Evolutionary conservation across 495 filamentous ascomycete genomes (phyloP).

Genomic region (Hypoxylon lienhwacheense): DNA sequence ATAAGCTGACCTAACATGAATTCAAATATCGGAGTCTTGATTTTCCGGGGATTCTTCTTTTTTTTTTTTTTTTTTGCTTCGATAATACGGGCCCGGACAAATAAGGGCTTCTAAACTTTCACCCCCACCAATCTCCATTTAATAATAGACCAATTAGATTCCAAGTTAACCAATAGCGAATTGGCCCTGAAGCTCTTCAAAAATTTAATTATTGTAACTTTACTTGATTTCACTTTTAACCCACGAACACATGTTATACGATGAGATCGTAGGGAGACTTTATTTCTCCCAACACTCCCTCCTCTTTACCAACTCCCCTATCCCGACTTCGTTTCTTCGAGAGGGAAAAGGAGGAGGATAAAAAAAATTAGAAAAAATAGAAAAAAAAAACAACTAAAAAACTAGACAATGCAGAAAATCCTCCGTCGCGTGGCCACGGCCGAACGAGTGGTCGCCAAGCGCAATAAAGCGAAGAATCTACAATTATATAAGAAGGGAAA

Average conservation of each 20-base stretch:
- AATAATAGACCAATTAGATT: too few relatives aligned
- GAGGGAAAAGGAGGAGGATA: neutral
- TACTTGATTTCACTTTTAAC: neutral
- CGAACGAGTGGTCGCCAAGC: constrained; percentile 61
- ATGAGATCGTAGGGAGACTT: constrained; percentile 1
- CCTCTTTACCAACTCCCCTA: neutral
- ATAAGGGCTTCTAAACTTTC: too few relatives aligned
- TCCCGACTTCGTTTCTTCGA: neutral
- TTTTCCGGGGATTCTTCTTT: constrained; percentile 11
- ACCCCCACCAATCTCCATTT: too few relatives aligned
- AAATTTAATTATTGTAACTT: too few relatives aligned
- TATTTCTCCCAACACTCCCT: too few relatives aligned
- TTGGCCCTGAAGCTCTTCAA: neutral
- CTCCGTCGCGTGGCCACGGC: constrained; percentile 68
- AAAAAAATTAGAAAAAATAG: neutral
- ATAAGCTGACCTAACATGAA: neutral
- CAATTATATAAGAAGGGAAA: constrained; percentile 43
- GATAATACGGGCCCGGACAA: too few relatives aligned
- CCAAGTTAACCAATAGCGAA: constrained; percentile 27
- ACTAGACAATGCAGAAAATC: constrained; percentile 83
- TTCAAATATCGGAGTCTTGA: constrained; percentile 17
- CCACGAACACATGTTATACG: neutral
- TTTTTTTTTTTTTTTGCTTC: too few relatives aligned
- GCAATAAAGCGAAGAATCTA: constrained; percentile 44
- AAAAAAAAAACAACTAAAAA: too few relatives aligned